phyloP scores from a whole-genome alignment of 2,329 filamentous ascomycete genomes.

The Sclerotinia nivalis region DNA sequence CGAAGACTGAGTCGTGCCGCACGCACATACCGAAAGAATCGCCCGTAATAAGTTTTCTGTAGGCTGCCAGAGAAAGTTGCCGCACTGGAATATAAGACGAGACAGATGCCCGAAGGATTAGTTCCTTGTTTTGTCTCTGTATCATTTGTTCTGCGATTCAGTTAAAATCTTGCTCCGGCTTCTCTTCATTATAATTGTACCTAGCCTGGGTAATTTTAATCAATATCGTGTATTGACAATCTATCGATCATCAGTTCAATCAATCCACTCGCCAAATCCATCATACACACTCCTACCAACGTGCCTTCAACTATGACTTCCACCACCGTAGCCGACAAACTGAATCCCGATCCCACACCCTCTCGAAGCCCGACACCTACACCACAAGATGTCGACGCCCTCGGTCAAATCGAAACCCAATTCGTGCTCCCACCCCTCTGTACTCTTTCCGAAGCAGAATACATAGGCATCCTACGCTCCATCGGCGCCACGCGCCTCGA shows the following conservation, averaged over 20 bases:
- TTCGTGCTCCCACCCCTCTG: slow-evolving; percentile 17
- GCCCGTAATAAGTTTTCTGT: background rate
- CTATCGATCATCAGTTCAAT: background rate
- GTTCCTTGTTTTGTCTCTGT: background rate
- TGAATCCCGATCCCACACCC: background rate
- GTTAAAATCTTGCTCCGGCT: background rate
- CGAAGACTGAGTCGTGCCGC: background rate
- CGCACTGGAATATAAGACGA: background rate
- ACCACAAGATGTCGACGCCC: slow-evolving; percentile 19
- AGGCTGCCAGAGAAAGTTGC: background rate
- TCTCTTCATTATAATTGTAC: background rate
- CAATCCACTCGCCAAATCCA: too few relatives aligned
- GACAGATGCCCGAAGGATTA: background rate
- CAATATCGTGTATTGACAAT: background rate
- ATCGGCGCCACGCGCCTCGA: slow-evolving; percentile 8
- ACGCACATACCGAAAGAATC: background rate
- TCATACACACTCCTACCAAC: background rate
- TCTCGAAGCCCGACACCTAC: slow-evolving; percentile 6
- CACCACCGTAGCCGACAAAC: background rate
- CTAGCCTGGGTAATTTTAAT: background rate
- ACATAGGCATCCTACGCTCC: background rate
- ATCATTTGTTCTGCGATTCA: background rate
- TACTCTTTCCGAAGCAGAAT: slow-evolving; percentile 16
- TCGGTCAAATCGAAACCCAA: slow-evolving; percentile 14
- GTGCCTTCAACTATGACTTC: background rate